A percentile compares a stretch with the other conserved stretches of the same genome.
Conservation (phyloP, 2,329 filamentous ascomycete genomes). For the Fusarium sp. region DNA sequence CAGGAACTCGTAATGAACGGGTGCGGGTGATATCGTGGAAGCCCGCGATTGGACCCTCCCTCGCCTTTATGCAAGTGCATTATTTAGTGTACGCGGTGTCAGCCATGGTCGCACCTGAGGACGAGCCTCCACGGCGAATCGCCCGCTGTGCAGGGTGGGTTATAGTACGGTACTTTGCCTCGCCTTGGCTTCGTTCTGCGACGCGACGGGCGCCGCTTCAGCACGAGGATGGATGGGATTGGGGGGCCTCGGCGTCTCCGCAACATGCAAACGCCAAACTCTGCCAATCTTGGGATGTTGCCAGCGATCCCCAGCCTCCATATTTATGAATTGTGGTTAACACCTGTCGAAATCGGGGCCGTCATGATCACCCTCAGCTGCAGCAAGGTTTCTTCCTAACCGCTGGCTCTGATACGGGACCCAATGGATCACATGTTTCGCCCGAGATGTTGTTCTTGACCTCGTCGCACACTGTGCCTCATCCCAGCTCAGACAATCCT, state of each 20-base stretch:
- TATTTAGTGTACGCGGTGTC: slow-evolving; percentile 42
- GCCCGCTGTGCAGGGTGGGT: slow-evolving; percentile 22
- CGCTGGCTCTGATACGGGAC: slow-evolving; percentile 9
- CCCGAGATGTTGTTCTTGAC: slow-evolving; percentile 8
- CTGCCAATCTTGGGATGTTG: slow-evolving; percentile 15
- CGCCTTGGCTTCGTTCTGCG: slow-evolving; percentile 26
- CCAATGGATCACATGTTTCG: slow-evolving; percentile 31
- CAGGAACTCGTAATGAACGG: slow-evolving; percentile 39
- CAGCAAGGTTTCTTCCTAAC: slow-evolving; percentile 24
- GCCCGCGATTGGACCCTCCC: slow-evolving; percentile 44
- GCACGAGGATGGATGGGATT: slow-evolving; percentile 8
- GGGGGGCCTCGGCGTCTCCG: slow-evolving; percentile 29
- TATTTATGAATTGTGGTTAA: slow-evolving; percentile 22
- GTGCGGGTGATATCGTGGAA: slow-evolving; percentile 48
- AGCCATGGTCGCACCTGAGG: slow-evolving; percentile 29
- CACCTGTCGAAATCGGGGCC: slow-evolving; percentile 4
- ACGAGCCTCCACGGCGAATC: slow-evolving; percentile 20
- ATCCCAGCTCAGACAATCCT: slow-evolving; percentile 9
- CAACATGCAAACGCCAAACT: slow-evolving; percentile 30
- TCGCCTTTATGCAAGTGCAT: slow-evolving; percentile 41
- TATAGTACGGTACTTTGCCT: slow-evolving; percentile 16
- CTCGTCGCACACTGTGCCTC: slow-evolving; percentile 9
- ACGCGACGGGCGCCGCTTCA: slow-evolving; percentile 19
- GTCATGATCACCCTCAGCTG: slow-evolving; percentile 22
- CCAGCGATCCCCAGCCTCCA: slow-evolving; percentile 24